A percentile compares a stretch with the other conserved stretches of the same genome.
phyloP scores from a whole-genome alignment of 345 rosid genomes.

The Boechera stricta region DNA sequence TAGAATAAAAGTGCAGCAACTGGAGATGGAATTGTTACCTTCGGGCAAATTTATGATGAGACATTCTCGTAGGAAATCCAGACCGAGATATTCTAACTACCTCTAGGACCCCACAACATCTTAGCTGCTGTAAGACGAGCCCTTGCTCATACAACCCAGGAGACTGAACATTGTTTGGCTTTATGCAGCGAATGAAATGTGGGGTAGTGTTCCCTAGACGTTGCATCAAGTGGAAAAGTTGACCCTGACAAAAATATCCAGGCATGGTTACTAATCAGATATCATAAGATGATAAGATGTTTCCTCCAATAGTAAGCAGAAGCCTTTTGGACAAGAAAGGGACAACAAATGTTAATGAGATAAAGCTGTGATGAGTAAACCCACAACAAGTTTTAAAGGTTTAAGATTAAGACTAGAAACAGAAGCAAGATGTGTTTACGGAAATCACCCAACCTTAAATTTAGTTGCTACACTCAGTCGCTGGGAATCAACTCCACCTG shows the following conservation, averaged over 20 bases:
- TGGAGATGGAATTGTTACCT: constrained; percentile 52
- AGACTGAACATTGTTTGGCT: constrained; percentile 76
- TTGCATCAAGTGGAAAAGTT: constrained; percentile 70
- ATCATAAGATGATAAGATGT: neutral
- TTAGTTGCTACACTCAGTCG: constrained; percentile 92
- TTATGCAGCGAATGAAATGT: constrained; percentile 92
- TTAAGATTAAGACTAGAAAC: neutral
- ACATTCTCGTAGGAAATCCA: constrained; percentile 86
- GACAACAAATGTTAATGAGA: constrained; percentile 9
- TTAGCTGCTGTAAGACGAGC: constrained; percentile 81
- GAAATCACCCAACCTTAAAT: constrained; percentile 68
- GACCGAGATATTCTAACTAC: constrained; percentile 85
- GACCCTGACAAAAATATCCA: constrained; percentile 42
- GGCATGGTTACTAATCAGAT: constrained; percentile 28
- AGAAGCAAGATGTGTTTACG: constrained; percentile 21
- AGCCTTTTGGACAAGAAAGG: constrained; percentile 14
- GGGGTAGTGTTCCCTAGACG: constrained; percentile 88
- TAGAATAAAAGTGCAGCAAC: neutral
- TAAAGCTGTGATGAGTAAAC: neutral
- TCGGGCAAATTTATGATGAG: constrained; percentile 81
- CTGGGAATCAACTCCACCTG: constrained; percentile 96
- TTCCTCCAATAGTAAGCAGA: neutral
- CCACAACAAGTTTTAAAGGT: neutral
- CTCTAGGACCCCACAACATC: constrained; percentile 88
- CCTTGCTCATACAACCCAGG: constrained; percentile 71